A percentile compares a stretch with the other conserved stretches of the same genome.
These are phyloP conservation scores for Byssothecium circinans DNA, from an alignment of 2,329 filamentous ascomycete genomes.

Conservation along the genomic window DNA sequence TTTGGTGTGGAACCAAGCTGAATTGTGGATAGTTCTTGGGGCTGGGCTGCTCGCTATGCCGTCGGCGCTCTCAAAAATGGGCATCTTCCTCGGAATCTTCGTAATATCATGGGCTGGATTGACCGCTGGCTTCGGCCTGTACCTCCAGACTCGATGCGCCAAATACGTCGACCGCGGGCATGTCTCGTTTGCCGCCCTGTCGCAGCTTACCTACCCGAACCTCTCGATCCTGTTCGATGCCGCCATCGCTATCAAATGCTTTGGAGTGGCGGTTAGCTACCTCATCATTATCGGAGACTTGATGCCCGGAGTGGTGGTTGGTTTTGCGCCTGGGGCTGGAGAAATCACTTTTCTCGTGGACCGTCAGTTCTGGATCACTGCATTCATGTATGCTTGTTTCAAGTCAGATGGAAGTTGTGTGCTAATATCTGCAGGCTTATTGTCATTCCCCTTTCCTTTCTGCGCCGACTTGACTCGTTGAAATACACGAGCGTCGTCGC, in stretches of 20 bases:
- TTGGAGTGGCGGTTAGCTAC: conserved; percentile 95
- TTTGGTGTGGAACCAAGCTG: not conserved
- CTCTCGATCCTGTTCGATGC: conserved; percentile 93
- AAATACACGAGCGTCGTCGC: conserved; percentile 96
- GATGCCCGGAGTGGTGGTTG: conserved; percentile 90
- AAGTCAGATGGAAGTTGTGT: not conserved
- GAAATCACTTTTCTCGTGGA: conserved; percentile 77
- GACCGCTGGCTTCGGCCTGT: conserved; percentile 88
- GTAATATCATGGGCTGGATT: conserved; percentile 90
- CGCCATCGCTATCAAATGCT: conserved; percentile 96
- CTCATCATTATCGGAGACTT: conserved; percentile 98
- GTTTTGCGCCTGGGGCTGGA: conserved; percentile 68
- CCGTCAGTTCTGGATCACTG: conserved; percentile 95
- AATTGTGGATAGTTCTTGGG: conserved; percentile 70
- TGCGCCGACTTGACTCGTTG: conserved; percentile 87
- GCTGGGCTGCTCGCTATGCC: conserved; percentile 95
- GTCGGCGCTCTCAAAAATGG: conserved; percentile 93
- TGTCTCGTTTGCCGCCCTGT: conserved; percentile 93
- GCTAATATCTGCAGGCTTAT: conserved; percentile 63
- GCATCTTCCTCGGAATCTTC: conserved; percentile 78
- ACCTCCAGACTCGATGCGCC: conserved; percentile 90
- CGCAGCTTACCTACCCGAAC: conserved; percentile 95
- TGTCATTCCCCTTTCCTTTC: conserved; percentile 90
- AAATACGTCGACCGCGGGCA: conserved; percentile 87
- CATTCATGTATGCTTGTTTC: conserved; percentile 71